Conservation (phyloP, 2,329 filamentous ascomycete species). For the Zymoseptoria pseudotritici region DNA sequence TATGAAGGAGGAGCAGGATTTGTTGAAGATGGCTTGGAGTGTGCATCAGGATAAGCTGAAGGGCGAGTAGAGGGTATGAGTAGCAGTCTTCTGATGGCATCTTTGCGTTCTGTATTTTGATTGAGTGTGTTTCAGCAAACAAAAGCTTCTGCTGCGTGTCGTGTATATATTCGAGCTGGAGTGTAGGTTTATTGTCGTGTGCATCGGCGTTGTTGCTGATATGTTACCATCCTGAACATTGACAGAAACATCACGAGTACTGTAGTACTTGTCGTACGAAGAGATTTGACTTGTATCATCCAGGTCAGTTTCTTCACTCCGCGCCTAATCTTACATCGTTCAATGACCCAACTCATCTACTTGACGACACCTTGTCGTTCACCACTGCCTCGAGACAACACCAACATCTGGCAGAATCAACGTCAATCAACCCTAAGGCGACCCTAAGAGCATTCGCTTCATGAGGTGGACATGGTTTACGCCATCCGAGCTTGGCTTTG, state of each 20-base stretch:
- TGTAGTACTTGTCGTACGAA: no score
- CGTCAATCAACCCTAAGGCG: neutral
- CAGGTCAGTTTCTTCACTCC: no score
- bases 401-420: no score
- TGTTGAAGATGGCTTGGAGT: conserved; percentile 59
- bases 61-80: conserved; percentile 45
- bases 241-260: no score
- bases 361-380: no score
- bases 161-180: neutral
- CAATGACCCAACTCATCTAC: no score
- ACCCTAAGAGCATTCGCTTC: neutral
- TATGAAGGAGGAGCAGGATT: conserved; percentile 83
- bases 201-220: neutral
- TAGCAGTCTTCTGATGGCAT: neutral
- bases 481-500: neutral
- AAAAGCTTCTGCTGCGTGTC: neutral
- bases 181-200: neutral
- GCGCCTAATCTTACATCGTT: no score
- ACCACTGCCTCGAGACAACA: no score
- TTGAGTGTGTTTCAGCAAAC: neutral
- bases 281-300: no score
- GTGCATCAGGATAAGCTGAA: conserved; percentile 60
- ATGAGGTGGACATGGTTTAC: neutral
- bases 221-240: neutral
- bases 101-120: neutral